phyloP scores from a whole-genome alignment of 73 alveolate genomes.

The Paramecium octaurelia region DNA sequence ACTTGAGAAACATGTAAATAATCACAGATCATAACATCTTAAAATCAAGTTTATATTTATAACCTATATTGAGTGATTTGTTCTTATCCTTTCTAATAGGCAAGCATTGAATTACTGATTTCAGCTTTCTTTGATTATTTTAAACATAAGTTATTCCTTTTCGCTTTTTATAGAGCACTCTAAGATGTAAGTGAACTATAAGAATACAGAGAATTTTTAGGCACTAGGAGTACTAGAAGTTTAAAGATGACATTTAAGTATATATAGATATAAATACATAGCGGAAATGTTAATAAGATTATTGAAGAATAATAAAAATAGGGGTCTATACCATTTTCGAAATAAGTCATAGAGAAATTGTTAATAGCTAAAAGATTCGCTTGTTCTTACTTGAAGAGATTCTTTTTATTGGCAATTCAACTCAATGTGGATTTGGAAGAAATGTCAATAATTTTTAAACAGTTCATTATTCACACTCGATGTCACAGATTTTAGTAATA shows the following conservation, averaged over 20 bases:
- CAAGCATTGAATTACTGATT: background rate
- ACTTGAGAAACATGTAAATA: background rate
- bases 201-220: slow-evolving; percentile 20
- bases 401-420: background rate
- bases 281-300: background rate
- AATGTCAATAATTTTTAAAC: background rate
- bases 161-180: background rate
- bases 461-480: background rate
- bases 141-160: background rate
- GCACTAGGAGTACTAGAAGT: background rate
- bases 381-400: slow-evolving; percentile 23
- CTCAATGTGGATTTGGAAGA: background rate
- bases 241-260: background rate
- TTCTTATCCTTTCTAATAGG: slow-evolving; percentile 12
- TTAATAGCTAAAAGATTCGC: slow-evolving; percentile 11
- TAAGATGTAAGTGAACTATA: background rate
- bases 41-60: background rate
- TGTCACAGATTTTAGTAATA: background rate
- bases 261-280: background rate
- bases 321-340: background rate
- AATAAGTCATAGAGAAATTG: background rate
- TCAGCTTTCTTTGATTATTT: slow-evolving; percentile 21
- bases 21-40: background rate
- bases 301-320: background rate
- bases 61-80: background rate